Evolutionary conservation across 805 yeast genomes (phyloP).

Genomic region (Candida cerambycidarum): DNA sequence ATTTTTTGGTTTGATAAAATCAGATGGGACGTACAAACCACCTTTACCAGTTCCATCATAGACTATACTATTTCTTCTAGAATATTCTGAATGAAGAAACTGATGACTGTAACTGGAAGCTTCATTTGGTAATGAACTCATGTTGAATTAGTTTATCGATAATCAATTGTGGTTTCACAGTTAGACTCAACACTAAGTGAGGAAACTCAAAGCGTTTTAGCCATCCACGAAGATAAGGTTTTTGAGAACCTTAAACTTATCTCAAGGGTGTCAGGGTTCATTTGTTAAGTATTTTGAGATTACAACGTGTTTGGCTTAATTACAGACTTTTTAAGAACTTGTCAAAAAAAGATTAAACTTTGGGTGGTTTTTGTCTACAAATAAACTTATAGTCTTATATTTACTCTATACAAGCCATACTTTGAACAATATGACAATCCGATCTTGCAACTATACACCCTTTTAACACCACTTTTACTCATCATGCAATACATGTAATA

Average conservation of each 20-base stretch:
- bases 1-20: slow-evolving; percentile 30
- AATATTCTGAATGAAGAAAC: slow-evolving; percentile 41
- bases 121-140: slow-evolving; percentile 3
- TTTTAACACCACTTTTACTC: background rate
- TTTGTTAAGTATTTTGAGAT: no score
- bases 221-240: background rate
- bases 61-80: slow-evolving; percentile 52
- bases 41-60: slow-evolving; percentile 53
- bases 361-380: no score
- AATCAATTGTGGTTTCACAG: background rate
- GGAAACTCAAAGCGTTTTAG: slow-evolving; percentile 3
- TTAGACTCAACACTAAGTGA: background rate
- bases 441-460: slow-evolving; percentile 2
- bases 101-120: slow-evolving; percentile 18
- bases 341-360: background rate
- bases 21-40: slow-evolving; percentile 52
- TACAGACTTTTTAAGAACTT: no score
- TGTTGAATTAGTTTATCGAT: background rate
- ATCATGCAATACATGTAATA: no score
- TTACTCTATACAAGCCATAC: background rate
- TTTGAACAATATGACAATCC: background rate
- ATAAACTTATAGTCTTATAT: background rate
- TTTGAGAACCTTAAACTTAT: no score
- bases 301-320: no score
- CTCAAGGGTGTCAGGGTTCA: no score